Evolutionary conservation across 768 basidiomycete species (phyloP).

Genomic region (Leccinum incarnatum): DNA sequence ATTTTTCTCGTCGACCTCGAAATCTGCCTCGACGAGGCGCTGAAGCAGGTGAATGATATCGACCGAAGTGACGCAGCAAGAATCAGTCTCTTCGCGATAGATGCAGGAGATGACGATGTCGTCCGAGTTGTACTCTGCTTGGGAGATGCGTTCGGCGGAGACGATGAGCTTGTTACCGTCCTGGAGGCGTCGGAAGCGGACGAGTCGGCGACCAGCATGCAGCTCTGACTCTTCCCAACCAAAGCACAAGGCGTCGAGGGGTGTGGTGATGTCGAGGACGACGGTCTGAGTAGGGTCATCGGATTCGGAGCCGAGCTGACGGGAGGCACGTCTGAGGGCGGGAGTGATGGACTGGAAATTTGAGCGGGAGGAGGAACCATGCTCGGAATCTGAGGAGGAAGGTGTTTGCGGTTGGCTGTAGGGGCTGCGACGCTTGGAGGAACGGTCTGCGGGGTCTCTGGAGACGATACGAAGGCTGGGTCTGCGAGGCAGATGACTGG

Average conservation of each 20-base stretch:
- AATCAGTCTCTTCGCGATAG: constrained; percentile 71
- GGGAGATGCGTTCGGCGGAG: constrained; percentile 71
- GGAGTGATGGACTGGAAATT: constrained; percentile 6
- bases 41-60: constrained; percentile 94
- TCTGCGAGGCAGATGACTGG: constrained; percentile 13
- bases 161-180: constrained; percentile 75
- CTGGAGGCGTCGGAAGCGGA: constrained; percentile 79
- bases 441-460: constrained; percentile 16
- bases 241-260: constrained; percentile 52
- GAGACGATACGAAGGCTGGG: constrained; percentile 30
- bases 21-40: constrained; percentile 64
- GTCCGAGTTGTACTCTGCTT: constrained; percentile 67
- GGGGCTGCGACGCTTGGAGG: constrained; percentile 40
- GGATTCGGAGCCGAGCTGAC: constrained; percentile 25
- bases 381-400: constrained; percentile 41
- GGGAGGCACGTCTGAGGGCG: constrained; percentile 24
- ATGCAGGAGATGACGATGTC: constrained; percentile 94
- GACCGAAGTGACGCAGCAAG: constrained; percentile 90
- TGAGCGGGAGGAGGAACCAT: constrained; percentile 25
- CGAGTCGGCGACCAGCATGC: constrained; percentile 71
- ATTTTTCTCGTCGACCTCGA: constrained; percentile 96
- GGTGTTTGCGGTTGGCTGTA: constrained; percentile 39
- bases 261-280: constrained; percentile 57
- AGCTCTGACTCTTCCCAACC: constrained; percentile 68
- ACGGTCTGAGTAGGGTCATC: constrained; percentile 52